A percentile compares a stretch with the other conserved stretches of the same genome.
phyloP scores from a whole-genome alignment of 2,329 filamentous ascomycete genomes.

The Coccinonectria pachysandricola region DNA sequence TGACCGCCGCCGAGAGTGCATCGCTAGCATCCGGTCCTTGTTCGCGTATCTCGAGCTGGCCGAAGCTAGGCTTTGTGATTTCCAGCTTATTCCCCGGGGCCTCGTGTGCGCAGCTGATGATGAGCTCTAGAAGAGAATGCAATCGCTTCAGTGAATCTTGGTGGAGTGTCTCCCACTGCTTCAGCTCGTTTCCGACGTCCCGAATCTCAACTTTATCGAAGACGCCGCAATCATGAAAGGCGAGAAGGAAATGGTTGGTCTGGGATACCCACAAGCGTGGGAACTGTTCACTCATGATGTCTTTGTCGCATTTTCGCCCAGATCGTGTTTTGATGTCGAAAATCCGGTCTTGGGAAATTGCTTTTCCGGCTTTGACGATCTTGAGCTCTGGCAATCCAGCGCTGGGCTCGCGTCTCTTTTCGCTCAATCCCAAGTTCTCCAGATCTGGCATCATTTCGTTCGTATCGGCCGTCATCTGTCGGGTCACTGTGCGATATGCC shows the following conservation, averaged over 20 bases:
- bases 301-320: slow-evolving; percentile 6
- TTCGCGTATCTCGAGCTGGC: slow-evolving; percentile 15
- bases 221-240: slow-evolving; percentile 26
- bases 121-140: slow-evolving; percentile 11
- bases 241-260: slow-evolving; percentile 29
- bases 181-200: slow-evolving; percentile 21
- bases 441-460: slow-evolving; percentile 3
- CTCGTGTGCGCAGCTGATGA: slow-evolving; percentile 7
- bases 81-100: slow-evolving; percentile 13
- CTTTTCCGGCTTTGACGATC: slow-evolving; percentile 14
- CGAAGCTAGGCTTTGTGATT: slow-evolving; percentile 8
- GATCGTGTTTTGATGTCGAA: slow-evolving; percentile 37
- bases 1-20: slow-evolving; percentile 14
- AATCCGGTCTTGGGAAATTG: slow-evolving; percentile 21
- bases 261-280: slow-evolving; percentile 33
- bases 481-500: not conserved
- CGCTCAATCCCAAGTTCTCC: slow-evolving; percentile 4
- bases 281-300: slow-evolving; percentile 25
- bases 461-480: not conserved
- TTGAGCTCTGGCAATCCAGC: slow-evolving; percentile 3
- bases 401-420: not conserved
- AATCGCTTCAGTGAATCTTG: slow-evolving; percentile 21
- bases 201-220: slow-evolving; percentile 27
- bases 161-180: slow-evolving; percentile 27
- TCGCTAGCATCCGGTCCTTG: slow-evolving; percentile 13